These are phyloP conservation scores for Oryza meyeriana DNA, from an alignment of 176 grass and related monocot species.

Conservation along the genomic window DNA sequence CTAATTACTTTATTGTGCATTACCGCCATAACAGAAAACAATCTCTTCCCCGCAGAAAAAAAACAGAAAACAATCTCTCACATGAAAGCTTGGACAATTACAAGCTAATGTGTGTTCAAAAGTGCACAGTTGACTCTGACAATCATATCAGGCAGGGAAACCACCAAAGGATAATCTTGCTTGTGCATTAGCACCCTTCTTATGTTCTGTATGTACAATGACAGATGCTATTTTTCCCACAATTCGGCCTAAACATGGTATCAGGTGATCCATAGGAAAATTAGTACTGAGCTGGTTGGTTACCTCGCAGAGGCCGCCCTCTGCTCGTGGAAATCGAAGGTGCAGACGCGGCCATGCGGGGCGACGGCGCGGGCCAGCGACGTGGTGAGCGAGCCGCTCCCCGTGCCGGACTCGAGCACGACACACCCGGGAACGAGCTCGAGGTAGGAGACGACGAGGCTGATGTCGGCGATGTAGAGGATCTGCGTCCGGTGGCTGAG, in stretches of 20 bases:
- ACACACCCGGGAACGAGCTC: conserved; percentile 75
- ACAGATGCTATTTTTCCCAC: background rate
- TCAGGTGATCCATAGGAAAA: background rate
- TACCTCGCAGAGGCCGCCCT: conserved; percentile 76
- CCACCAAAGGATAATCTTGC: background rate
- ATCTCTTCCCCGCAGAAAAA: too few relatives aligned
- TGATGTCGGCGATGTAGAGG: conserved; percentile 86
- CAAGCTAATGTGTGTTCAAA: background rate
- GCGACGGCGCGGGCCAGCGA: conserved; percentile 75
- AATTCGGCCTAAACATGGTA: background rate
- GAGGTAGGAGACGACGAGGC: conserved; percentile 76
- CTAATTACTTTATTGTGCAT: background rate
- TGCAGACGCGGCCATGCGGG: conserved; percentile 60
- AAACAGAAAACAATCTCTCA: background rate
- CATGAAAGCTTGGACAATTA: background rate
- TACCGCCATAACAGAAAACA: background rate
- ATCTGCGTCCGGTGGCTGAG: conserved; percentile 95
- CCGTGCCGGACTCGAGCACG: conserved; percentile 81
- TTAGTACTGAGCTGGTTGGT: background rate
- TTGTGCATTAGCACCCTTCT: background rate
- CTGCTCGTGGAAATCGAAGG: conserved; percentile 96
- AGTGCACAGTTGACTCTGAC: background rate
- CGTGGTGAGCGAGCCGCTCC: conserved; percentile 76
- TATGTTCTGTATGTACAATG: background rate
- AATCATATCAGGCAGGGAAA: background rate